Evolutionary conservation across 2,329 filamentous ascomycete genomes (phyloP).

Genomic region (Aspergillus phoenicis): DNA sequence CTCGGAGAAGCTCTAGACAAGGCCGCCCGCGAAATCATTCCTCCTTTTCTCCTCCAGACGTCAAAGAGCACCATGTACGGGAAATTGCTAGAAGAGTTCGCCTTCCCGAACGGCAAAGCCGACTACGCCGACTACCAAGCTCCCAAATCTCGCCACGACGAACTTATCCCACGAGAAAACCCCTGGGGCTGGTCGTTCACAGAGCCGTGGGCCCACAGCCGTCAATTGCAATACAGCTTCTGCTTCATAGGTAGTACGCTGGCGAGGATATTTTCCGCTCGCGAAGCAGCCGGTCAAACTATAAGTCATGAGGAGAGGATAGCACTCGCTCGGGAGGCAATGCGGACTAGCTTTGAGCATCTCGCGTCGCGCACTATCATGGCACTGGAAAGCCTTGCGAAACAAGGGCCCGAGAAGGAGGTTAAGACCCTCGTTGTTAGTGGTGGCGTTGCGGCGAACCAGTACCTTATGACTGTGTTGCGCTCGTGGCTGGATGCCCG

Average conservation of each 20-base stretch:
- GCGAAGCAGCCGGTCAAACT: conserved; percentile 29
- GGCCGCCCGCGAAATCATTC: conserved; percentile 74
- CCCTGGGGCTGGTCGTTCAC: conserved; percentile 69
- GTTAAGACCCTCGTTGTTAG: conserved; percentile 74
- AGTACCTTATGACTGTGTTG: conserved; percentile 71
- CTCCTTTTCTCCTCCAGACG: conserved; percentile 56
- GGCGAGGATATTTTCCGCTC: conserved; percentile 56
- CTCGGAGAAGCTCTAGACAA: conserved; percentile 91
- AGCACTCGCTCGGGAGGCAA: conserved; percentile 69
- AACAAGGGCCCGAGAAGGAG: conserved; percentile 20
- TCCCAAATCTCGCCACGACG: conserved; percentile 59
- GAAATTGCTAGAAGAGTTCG: conserved; percentile 75
- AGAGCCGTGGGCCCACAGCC: conserved; percentile 65
- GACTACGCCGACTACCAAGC: conserved; percentile 58
- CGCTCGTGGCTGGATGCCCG: conserved; percentile 65
- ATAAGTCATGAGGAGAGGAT: conserved; percentile 64
- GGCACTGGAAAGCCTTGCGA: conserved; percentile 56
- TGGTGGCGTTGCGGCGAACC: conserved; percentile 87
- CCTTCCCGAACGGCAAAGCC: conserved; percentile 59
- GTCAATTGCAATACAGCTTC: conserved; percentile 71
- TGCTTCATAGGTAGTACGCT: conserved; percentile 69
- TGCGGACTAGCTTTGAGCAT: conserved; percentile 86
- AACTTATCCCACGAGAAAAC: conserved; percentile 54
- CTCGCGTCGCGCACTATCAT: conserved; percentile 73
- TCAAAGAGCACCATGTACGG: conserved; percentile 75